These are phyloP conservation scores for Saccharata proteae DNA, from an alignment of 2,329 filamentous ascomycete species.

Conservation along the genomic window DNA sequence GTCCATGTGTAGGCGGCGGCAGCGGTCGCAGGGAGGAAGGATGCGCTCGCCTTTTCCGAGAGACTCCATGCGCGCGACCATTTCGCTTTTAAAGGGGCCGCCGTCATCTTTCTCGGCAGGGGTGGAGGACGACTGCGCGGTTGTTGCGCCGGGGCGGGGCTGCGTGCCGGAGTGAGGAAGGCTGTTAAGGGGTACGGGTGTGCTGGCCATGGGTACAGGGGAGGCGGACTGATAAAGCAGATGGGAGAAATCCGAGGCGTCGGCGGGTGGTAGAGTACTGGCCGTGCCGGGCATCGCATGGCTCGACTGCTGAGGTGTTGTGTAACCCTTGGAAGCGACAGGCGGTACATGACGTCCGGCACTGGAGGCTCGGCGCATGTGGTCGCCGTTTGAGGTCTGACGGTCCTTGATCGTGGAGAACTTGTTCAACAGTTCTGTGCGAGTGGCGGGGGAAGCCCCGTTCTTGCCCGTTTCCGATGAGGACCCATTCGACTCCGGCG, in stretches of 20 bases:
- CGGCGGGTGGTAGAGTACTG: conserved; percentile 15
- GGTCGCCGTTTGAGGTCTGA: conserved; percentile 16
- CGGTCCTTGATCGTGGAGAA: conserved; percentile 50
- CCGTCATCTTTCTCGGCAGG: conserved; percentile 43
- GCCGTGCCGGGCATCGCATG: conserved; percentile 20
- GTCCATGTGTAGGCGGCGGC: conserved; percentile 64
- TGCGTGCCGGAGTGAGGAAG: conserved; percentile 33
- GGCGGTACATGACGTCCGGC: conserved; percentile 11
- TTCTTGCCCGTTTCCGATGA: conserved; percentile 19
- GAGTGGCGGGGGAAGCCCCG: conserved; percentile 43
- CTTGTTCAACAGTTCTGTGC: conserved; percentile 49
- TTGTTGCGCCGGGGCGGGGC: conserved; percentile 27
- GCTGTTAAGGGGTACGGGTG: conserved; percentile 39
- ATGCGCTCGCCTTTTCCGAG: conserved; percentile 63
- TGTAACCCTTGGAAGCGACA: no score
- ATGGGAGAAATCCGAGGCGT: conserved; percentile 25
- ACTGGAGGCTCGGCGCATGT: conserved; percentile 19
- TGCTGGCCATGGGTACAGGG: conserved; percentile 43
- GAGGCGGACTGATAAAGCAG: conserved; percentile 25
- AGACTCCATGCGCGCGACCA: conserved; percentile 64
- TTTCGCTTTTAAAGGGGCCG: conserved; percentile 49
- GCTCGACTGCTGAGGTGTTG: no score
- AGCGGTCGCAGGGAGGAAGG: conserved; percentile 73
- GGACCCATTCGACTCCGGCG: conserved; percentile 25
- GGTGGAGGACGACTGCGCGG: conserved; percentile 12